Base-by-base conservation (phyloP, 2,329 filamentous ascomycete genomes). In the Fusarium chaquense region DNA sequence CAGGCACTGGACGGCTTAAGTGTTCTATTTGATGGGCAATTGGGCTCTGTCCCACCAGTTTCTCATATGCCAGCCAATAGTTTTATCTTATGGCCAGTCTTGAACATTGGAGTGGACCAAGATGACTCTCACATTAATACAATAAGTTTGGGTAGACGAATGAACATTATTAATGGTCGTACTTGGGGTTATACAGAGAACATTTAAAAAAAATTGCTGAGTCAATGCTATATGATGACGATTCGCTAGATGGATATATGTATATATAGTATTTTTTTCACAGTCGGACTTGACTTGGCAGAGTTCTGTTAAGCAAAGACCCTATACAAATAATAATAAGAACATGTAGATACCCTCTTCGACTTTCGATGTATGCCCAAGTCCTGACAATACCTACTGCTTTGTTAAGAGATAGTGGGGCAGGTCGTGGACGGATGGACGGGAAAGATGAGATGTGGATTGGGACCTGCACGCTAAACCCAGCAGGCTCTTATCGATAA, bases 401-500 rank as follows among this genome's bases (percentile, higher is more conserved):
- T 35, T 7, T 40, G 36, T 40, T 22, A 20, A 22, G 5, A 26
- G 24, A 26, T 20, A 20, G 20, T 20, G 20, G 47, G 49, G 49
- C 49, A 28, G 24, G 28, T 33, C 26, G 12, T 15, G 12, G 32
- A 33, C 32, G 13, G 26, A 10, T 50, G 20, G 16, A 20, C 9
- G 18, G 44, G 33, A 40, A 52, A 41, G 24, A 41, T 22, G 35
- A 52, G 20, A 40, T 40, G 35, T 30, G 49, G 35, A 20, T 41
- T 40, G 28, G 33, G 20, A 16, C 35, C 13, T 30, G 22, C 35
- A 8, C 35, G 24, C 49, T 52, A 52, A 22, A 40, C 33, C 35
- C 13, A 20, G 18, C 15, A 22, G 35, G 15, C 11, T 18, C 67
- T 78, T 78, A 78, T 78, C 77, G 77, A 78, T 78, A 78, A 78